Evolutionary conservation across 768 basidiomycete genomes (phyloP).

Genomic region (Lactifluus rugatus): DNA sequence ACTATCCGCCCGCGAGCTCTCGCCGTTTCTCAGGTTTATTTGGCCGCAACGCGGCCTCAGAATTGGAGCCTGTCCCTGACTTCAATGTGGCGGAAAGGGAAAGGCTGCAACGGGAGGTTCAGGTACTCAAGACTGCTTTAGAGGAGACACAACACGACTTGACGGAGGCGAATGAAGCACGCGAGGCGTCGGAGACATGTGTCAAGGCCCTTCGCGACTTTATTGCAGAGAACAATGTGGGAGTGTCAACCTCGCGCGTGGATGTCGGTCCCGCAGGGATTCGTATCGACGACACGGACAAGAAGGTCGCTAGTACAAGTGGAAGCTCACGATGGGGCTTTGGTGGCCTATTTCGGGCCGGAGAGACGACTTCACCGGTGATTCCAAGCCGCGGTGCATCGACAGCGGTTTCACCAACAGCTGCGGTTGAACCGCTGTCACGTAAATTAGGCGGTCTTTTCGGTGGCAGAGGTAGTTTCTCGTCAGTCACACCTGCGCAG

Average conservation of each 20-base stretch:
- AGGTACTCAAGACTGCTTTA: slow-evolving; percentile 45
- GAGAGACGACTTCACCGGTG: slow-evolving; percentile 7
- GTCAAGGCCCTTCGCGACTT: slow-evolving; percentile 75
- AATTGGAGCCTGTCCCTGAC: slow-evolving; percentile 23
- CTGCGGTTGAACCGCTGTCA: slow-evolving; percentile 11
- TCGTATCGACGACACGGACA: slow-evolving; percentile 13
- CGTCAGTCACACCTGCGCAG: slow-evolving; percentile 34
- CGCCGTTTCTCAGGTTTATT: slow-evolving; percentile 45
- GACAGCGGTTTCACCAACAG: slow-evolving; percentile 1
- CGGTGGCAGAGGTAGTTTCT: slow-evolving; percentile 42
- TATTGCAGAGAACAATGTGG: slow-evolving; percentile 65
- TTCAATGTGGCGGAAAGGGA: slow-evolving; percentile 36
- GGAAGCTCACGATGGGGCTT: slow-evolving; percentile 19
- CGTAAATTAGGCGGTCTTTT: slow-evolving; percentile 69
- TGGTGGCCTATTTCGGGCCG: slow-evolving; percentile 16
- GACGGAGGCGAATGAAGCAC: slow-evolving; percentile 69
- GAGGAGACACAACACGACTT: slow-evolving; percentile 59
- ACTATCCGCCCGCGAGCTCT: slow-evolving; percentile 21
- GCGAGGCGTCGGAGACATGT: slow-evolving; percentile 80
- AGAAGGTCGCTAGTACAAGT: slow-evolving; percentile 17
- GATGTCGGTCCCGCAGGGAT: slow-evolving; percentile 6
- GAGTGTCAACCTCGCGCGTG: slow-evolving; percentile 25
- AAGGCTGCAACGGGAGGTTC: slow-evolving; percentile 50
- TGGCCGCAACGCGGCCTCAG: slow-evolving; percentile 40
- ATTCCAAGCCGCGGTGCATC: slow-evolving; percentile 5